phyloP scores from a whole-genome alignment of 73 alveolate species.

The Paramecium octaurelia region DNA sequence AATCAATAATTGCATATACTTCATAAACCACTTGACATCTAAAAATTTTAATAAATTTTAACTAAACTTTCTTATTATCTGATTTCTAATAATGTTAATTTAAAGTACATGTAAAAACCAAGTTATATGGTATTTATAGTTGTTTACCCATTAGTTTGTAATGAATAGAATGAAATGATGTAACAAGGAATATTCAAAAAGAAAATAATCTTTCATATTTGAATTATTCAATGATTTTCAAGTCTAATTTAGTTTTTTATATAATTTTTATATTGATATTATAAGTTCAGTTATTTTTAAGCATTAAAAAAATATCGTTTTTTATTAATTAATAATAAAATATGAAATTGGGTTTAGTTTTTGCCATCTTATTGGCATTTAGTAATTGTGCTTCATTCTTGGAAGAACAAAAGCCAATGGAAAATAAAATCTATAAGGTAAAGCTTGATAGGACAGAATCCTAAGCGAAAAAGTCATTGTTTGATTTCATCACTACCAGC shows the following conservation, averaged over 20 bases:
- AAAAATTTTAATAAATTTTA: neutral
- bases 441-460: neutral
- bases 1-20: neutral
- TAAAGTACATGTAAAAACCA: neutral
- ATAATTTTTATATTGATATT: too few species aligned
- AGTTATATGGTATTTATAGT: too few species aligned
- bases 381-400: neutral
- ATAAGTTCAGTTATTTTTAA: too few species aligned
- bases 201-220: too few species aligned
- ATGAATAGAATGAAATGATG: too few species aligned
- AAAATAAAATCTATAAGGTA: neutral
- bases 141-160: too few species aligned
- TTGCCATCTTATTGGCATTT: neutral
- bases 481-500: conserved; percentile 25
- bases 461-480: neutral
- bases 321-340: too few species aligned
- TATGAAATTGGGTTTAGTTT: neutral
- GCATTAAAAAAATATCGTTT: too few species aligned
- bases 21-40: conserved; percentile 38
- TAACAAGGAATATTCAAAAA: too few species aligned
- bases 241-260: too few species aligned
- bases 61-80: neutral
- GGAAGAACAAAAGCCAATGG: neutral
- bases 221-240: too few species aligned
- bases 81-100: neutral